These are phyloP conservation scores for Alternaria sp. DNA, from an alignment of 2,329 filamentous ascomycete genomes.

Conservation along the genomic window DNA sequence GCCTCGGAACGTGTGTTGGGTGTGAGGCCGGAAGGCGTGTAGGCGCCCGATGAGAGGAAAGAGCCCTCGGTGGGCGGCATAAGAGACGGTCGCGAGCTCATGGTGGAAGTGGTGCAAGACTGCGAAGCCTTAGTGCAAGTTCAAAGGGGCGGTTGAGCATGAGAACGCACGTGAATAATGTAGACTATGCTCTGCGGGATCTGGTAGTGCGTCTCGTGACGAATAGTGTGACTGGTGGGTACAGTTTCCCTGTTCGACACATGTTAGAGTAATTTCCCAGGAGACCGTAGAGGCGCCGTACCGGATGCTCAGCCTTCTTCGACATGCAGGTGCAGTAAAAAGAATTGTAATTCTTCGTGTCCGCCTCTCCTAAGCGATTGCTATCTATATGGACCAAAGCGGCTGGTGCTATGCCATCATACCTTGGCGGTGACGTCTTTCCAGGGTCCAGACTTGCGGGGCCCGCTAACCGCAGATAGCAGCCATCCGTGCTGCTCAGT, in stretches of 20 bases:
- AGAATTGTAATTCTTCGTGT: slow-evolving; percentile 10
- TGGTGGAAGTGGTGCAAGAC: slow-evolving; percentile 13
- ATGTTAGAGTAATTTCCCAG: background rate
- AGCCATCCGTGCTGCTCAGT: slow-evolving; percentile 14
- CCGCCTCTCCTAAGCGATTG: slow-evolving; percentile 8
- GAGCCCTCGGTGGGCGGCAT: slow-evolving; percentile 32
- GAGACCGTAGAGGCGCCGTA: background rate
- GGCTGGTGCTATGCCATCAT: slow-evolving; percentile 23
- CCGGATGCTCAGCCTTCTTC: background rate
- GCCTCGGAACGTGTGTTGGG: slow-evolving; percentile 49
- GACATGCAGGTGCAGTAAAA: background rate
- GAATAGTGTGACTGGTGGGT: background rate
- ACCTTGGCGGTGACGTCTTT: slow-evolving; percentile 28
- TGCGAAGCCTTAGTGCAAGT: slow-evolving; percentile 1
- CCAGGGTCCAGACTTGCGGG: slow-evolving; percentile 27
- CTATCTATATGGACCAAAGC: slow-evolving; percentile 16
- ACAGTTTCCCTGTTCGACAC: slow-evolving; percentile 7
- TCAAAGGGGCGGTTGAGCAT: background rate
- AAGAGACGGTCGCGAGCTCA: slow-evolving; percentile 31
- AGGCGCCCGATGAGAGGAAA: slow-evolving; percentile 29
- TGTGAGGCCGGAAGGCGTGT: slow-evolving; percentile 48
- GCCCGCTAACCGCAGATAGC: slow-evolving; percentile 16
- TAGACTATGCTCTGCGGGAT: background rate
- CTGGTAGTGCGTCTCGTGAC: background rate
- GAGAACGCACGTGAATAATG: background rate